Evolutionary conservation across 169 alveolate genomes (phyloP), one percentile per base, ranked within the genome.

Genomic region (Plasmodium gonderi): DNA sequence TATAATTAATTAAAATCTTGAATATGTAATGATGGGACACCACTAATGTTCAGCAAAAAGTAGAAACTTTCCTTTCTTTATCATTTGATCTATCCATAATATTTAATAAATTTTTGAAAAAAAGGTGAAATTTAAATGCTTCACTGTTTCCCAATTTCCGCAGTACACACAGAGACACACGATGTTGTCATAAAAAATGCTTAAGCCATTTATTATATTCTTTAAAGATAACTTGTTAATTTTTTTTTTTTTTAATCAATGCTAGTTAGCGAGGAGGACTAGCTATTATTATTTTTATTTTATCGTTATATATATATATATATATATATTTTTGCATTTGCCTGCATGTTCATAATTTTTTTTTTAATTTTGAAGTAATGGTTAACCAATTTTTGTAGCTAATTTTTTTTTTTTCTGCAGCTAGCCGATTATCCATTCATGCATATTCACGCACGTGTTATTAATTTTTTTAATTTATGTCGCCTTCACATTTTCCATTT

Each of bases 301-400:
- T n/a, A n/a, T n/a, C n/a, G n/a, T n/a, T n/a, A n/a, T n/a, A n/a
- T n/a, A n/a, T n/a, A n/a, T n/a, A n/a, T n/a, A n/a, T n/a, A n/a
- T n/a, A n/a, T n/a, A n/a, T n/a, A n/a, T n/a, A n/a, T n/a, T 51
- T 51, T 51, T 51, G 68, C 68, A 51, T 51, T 51, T 51, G 68
- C 31, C 29, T 51, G 68, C n/a, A 7, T 51, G 68, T 51, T 51
- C 68, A 51, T 51, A 51, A 51, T 51, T 51, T 51, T 51, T n/a
- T 51, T 8, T 54, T 54, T 54, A 54, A 54, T n/a, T 54, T 54
- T 5, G 33, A 54, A 31, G 33, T 54, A 31, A 54, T 54, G n/a
- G 23, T 54, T 54, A 54, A 54, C 31, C 33, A 54, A 23, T 11
- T 20, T 54, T 7, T 51, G 33, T 3, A 54, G 69, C 69, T 54